phyloP scores from a whole-genome alignment of 148 eudicot genomes.

The Amaranthus cruentus region DNA sequence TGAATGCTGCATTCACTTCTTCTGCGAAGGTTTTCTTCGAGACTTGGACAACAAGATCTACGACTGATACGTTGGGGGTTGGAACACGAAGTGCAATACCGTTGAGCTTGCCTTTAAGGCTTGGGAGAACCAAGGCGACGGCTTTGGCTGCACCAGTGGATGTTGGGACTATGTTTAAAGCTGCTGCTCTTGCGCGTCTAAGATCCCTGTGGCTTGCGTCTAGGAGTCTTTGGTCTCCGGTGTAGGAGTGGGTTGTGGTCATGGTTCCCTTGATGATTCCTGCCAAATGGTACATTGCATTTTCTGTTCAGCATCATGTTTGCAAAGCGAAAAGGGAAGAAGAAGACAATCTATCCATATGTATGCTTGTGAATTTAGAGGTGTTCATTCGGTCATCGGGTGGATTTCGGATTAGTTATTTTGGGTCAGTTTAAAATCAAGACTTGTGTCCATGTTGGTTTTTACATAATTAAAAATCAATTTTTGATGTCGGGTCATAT shows the following conservation, averaged over 20 bases:
- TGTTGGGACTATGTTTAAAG: slow-evolving; percentile 95
- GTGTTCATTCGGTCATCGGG: too few relatives aligned
- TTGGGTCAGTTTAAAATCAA: too few relatives aligned
- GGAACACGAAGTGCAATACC: slow-evolving; percentile 99
- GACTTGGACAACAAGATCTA: slow-evolving; percentile 93
- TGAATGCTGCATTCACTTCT: slow-evolving; percentile 93
- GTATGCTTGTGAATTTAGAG: too few relatives aligned
- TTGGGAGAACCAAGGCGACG: slow-evolving; percentile 87
- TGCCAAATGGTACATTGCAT: slow-evolving; percentile 8
- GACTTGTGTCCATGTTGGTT: too few relatives aligned
- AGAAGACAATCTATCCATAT: too few relatives aligned
- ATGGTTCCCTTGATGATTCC: slow-evolving; percentile 98
- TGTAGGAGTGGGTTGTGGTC: slow-evolving; percentile 99
- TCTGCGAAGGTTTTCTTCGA: slow-evolving; percentile 91
- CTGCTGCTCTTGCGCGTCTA: slow-evolving; percentile 95
- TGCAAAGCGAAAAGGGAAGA: too few relatives aligned
- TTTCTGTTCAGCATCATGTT: too few relatives aligned
- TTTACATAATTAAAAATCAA: too few relatives aligned
- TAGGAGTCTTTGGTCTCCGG: slow-evolving; percentile 94
- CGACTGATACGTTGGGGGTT: slow-evolving; percentile 94
- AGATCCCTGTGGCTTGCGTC: slow-evolving; percentile 99
- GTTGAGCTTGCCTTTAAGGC: slow-evolving; percentile 86
- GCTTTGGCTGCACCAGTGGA: slow-evolving; percentile 99
- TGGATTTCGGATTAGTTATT: too few relatives aligned
- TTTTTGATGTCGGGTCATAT: too few relatives aligned